These are phyloP conservation scores for Blastobotrys proliferans DNA, from an alignment of 1,139 yeast genomes.

Conservation along the genomic window DNA sequence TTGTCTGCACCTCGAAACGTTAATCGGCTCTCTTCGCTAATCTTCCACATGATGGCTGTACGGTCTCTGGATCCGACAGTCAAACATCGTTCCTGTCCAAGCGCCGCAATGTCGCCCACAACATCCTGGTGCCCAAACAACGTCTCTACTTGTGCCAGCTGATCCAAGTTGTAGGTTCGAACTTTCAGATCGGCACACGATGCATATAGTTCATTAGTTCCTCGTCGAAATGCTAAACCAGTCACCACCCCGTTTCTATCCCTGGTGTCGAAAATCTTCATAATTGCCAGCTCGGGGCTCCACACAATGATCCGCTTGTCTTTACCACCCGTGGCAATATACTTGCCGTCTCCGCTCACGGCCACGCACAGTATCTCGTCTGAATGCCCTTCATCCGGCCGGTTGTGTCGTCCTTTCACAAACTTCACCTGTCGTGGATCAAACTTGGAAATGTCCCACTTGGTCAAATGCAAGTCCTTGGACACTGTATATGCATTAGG, in stretches of 20 bases:
- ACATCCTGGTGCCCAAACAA: constrained; percentile 94
- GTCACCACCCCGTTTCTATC: constrained; percentile 68
- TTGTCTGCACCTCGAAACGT: constrained; percentile 90
- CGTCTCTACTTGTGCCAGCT: constrained; percentile 82
- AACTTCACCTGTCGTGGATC: constrained; percentile 60
- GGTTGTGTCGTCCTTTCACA: constrained; percentile 48
- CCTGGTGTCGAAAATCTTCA: constrained; percentile 70
- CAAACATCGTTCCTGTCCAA: constrained; percentile 85
- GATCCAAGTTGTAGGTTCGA: constrained; percentile 80
- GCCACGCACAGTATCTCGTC: constrained; percentile 77
- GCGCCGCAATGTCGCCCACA: constrained; percentile 73
- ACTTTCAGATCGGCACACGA: constrained; percentile 91
- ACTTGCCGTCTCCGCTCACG: constrained; percentile 81
- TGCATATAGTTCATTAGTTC: constrained; percentile 81
- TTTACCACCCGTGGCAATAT: constrained; percentile 84
- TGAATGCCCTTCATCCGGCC: constrained; percentile 52
- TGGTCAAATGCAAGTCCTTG: constrained; percentile 74
- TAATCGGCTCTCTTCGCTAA: constrained; percentile 87
- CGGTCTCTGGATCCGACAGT: constrained; percentile 94
- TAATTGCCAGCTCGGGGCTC: constrained; percentile 75
- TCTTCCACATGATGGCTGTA: constrained; percentile 95
- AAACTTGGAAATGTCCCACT: constrained; percentile 59
- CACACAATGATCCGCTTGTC: constrained; percentile 80
- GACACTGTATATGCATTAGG: constrained; percentile 77
- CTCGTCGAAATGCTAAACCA: constrained; percentile 71